These are phyloP conservation scores for Mucor irregularis DNA, from an alignment of 371 early-diverging fungal species.

Conservation along the genomic window DNA sequence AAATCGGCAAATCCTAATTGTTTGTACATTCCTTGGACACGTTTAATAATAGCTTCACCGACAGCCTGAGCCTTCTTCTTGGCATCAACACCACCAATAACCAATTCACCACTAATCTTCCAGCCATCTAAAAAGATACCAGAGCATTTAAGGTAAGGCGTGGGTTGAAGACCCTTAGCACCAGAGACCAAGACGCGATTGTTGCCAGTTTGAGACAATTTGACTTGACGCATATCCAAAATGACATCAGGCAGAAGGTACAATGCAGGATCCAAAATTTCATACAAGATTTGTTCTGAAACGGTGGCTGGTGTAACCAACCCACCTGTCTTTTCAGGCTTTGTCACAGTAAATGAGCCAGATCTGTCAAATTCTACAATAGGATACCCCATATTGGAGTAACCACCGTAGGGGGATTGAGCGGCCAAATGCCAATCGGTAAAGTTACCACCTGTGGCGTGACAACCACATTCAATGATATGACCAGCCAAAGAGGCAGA, in stretches of 20 bases:
- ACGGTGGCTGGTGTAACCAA: conserved; percentile 67
- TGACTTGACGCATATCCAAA: conserved; percentile 67
- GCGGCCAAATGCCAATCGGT: conserved; percentile 74
- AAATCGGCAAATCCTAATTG: conserved; percentile 54
- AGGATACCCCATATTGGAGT: conserved; percentile 76
- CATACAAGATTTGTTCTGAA: conserved; percentile 73
- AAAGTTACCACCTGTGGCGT: conserved; percentile 77
- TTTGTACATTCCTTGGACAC: conserved; percentile 53
- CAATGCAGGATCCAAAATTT: conserved; percentile 69
- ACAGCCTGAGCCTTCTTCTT: conserved; percentile 65
- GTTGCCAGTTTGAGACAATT: conserved; percentile 53
- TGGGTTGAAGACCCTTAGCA: conserved; percentile 67
- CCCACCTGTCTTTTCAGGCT: conserved; percentile 72
- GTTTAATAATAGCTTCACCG: conserved; percentile 63
- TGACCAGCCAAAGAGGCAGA: conserved; percentile 75
- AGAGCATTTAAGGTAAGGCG: conserved; percentile 67
- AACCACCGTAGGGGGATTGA: conserved; percentile 60
- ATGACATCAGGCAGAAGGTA: conserved; percentile 77
- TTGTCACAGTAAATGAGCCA: conserved; percentile 69
- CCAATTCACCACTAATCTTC: conserved; percentile 66
- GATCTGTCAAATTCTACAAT: conserved; percentile 62
- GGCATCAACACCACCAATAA: conserved; percentile 72
- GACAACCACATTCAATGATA: conserved; percentile 78
- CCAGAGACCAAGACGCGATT: conserved; percentile 69
- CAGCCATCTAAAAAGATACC: conserved; percentile 72